Base-by-base conservation (phyloP, 108 stramenopile genomes). In the Cyclotella kingstonii region DNA sequence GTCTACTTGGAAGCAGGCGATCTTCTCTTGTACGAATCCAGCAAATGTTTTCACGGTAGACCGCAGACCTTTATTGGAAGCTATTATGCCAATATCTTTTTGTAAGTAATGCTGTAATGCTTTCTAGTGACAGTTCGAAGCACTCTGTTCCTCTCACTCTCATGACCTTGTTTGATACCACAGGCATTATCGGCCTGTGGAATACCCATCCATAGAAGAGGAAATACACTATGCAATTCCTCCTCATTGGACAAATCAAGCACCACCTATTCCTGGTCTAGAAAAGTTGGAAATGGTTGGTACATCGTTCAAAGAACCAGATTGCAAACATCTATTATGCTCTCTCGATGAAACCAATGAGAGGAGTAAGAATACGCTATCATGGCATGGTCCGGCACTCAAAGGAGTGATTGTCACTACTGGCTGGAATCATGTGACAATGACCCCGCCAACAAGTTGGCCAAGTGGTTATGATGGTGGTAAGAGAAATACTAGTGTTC, bases 1-100 rank as follows among this genome's bases (percentile, higher is more conserved):
- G 71, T 84, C 3, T 72, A 66, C 26, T 59, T 87, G 31, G 65
- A 77, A 36, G 60, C 73, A 19, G 86, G 86, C 0, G 86, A 87
- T 49, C 31, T 87, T 42, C 23, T 87, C 9, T 74, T 87, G 15
- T 87, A 87, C 48, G 86, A 87, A 74, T 59, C 60, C 27, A 72
- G 75, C 58, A 82, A 82, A 66, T 72, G 64, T 15, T 69, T 78
- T 14, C 85, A 87, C 45, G 85, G 85, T n/a, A 60, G 85, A n/a
- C 84, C 84, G 4, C 47, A 55, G 21, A 49, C 31, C 7, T 74
- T 82, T 26, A 26, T 56, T 34, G 84, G 84, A 0, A 47, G 54
- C 14, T 79, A 58, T 54, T 85, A 85, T 56, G 63, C 70, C 18
- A 67, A 60, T 46, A 31, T 85, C 18, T 85, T 85, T 60, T 54